Evolutionary conservation across 164 flowering plant species (phyloP).

Genomic region (Umbilicus rupestris): DNA sequence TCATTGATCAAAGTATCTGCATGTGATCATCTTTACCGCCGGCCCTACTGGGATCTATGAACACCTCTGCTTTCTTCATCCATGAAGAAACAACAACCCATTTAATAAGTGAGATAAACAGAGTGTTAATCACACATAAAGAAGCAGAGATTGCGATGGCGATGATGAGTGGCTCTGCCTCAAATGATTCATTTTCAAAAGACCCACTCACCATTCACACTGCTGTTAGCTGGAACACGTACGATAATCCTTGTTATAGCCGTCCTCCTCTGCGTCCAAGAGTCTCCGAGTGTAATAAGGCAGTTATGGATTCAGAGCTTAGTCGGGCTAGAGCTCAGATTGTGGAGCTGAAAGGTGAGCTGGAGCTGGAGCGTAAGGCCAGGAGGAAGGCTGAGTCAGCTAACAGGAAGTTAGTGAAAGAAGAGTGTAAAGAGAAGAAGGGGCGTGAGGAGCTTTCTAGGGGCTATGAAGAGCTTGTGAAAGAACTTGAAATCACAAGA

Average conservation of each 20-base stretch:
- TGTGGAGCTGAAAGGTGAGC: constrained; percentile 38
- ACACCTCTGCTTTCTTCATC: not conserved
- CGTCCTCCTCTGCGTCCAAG: no score
- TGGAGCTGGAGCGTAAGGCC: constrained; percentile 39
- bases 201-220: constrained; percentile 26
- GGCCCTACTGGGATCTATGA: not conserved
- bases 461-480: constrained; percentile 38
- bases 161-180: constrained; percentile 24
- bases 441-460: constrained; percentile 36
- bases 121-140: constrained; percentile 11
- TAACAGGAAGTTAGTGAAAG: constrained; percentile 35
- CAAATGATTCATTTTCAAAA: constrained; percentile 12
- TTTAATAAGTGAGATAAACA: not conserved
- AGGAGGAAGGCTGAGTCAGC: constrained; percentile 41
- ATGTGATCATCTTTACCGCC: not conserved
- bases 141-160: constrained; percentile 32
- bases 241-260: constrained; percentile 61
- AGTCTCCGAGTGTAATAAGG: not conserved
- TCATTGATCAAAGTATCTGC: constrained; percentile 1
- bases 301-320: constrained; percentile 45
- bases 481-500: constrained; percentile 26
- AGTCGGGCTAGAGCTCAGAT: constrained; percentile 36
- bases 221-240: constrained; percentile 60
- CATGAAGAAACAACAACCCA: not conserved
- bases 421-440: constrained; percentile 39